Conservation (phyloP, 192 early-diverging fungal genomes). For the Coemansia sp. region DNA sequence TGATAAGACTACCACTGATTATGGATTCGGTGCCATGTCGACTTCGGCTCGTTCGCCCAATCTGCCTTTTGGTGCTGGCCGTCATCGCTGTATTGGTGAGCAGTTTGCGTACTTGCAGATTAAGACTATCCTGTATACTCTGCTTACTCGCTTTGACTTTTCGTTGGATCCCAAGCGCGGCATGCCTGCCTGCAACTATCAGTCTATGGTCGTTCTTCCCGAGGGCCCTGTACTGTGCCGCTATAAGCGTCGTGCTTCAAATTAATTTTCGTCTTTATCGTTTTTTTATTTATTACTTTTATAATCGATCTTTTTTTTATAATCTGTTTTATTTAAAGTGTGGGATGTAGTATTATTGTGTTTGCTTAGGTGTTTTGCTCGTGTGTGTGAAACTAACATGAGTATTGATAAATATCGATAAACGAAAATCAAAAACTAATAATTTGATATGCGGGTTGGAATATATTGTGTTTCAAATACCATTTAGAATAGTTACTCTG, state of each 20-base stretch:
- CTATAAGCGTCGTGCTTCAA: constrained; percentile 37
- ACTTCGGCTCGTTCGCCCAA: constrained; percentile 72
- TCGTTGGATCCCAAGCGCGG: constrained; percentile 59
- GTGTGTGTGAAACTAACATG: no score
- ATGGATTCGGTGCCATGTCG: constrained; percentile 68
- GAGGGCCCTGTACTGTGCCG: constrained; percentile 54
- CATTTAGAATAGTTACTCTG: no score
- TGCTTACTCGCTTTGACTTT: constrained; percentile 78
- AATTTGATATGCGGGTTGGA: no score
- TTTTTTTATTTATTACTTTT: not conserved
- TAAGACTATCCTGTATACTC: constrained; percentile 83
- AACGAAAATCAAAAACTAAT: no score
- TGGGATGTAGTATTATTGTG: no score
- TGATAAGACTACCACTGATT: constrained; percentile 60
- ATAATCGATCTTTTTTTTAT: not conserved
- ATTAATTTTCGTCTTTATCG: no score
- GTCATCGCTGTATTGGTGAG: constrained; percentile 99
- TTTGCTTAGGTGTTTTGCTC: no score
- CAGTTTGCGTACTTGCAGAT: constrained; percentile 94
- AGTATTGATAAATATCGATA: no score
- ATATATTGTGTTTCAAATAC: no score
- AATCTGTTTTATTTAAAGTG: not conserved
- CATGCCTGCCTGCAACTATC: constrained; percentile 83
- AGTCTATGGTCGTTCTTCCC: constrained; percentile 90
- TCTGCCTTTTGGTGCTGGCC: constrained; percentile 96